Base-by-base conservation (phyloP, 257 asterid genomes). In the Ilex aquifolium region DNA sequence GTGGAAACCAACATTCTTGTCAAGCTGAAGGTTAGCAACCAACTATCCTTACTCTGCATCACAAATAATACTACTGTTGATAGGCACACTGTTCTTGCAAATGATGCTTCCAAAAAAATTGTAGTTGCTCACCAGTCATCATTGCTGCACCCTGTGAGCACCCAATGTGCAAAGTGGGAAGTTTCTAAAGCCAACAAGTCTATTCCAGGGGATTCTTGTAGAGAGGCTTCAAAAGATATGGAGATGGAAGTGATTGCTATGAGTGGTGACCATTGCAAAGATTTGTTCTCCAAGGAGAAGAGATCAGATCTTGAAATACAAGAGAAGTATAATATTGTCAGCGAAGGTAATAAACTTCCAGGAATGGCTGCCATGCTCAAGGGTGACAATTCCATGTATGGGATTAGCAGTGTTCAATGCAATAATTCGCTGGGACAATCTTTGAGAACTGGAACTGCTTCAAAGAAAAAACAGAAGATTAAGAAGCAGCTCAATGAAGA, bases 381-480 rank as follows among this genome's bases (percentile, higher is more conserved):
- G 72, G 78, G 74, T 60, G 70, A 62, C 14, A 63, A 69, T 69
- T 60, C 69, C 7, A 10, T 27, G 3, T 71, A 56, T 2, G 57
- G 57, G 57, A 53, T 21, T 15, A 7, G 31, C 15, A 14, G 5
- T 40, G 27, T 32, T 61, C 72, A 44, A 12, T 21, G 31, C 7
- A 56, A 50, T 51, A 54, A 53, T 67, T 59, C 72, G 14, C 56
- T 13, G 9, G 81, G 68, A 60, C 62, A 64, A 49, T 31, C 15
- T 52, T 32, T 17, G 62, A 69, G 32, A 42, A 59, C 64, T 52
- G 58, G 53, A 54, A 55, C 74, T 59, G 80, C 62, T 74, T 54
- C 69, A 32, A 65, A 71, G 67, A 85, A 82, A 76, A 88, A 72
- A 69, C 78, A 59, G 29, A 83, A 80, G 65, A 13, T 55, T 63